Evolutionary conservation across 768 basidiomycete genomes (phyloP), one percentile per base, ranked within the genome.

Genomic region (Nidula microcarpa): DNA sequence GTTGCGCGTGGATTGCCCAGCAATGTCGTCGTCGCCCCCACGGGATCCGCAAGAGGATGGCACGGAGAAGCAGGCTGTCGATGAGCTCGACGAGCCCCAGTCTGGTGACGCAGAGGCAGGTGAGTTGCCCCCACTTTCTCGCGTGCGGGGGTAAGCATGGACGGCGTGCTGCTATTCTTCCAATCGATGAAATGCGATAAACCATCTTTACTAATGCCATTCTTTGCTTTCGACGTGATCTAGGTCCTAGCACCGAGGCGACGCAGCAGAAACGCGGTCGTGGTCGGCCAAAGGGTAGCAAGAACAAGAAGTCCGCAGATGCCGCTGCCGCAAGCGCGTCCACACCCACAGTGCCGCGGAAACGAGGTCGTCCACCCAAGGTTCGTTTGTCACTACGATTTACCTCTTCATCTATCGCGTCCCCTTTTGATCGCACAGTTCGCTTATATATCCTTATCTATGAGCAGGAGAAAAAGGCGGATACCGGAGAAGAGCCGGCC

Each of bases 221-320:
- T 43, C 53, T 56, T 60, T 58, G 49, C 62, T 52, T 49, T 62
- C 57, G 54, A 54, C 63, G 11, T 46, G 44, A 72, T 75, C 59
- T 73, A 64, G 67, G 73, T 56, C 64, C 76, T 54, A 69, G 74
- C 53, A 66, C 73, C 54, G 2, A 1, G 23, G 61, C 70, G 17
- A 65, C 70, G 44, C 76, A 81, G 44, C 76, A 81, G 56, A 94
- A 92, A 75, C 85, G 93, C 62, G 85, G 89, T 63, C 81, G 94
- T 46, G 94, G 94, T 51, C 84, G 94, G 59, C 94, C 94, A 55
- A 91, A 87, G 68, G 93, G 93, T 61, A 91, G 89, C 70, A 94
- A 90, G 74, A 81, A 84, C 69, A 77, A 84, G 74, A 79, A 78
- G 57, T 53, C 64, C 45, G 53, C 68, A 6, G 60, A 70, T 32